Base-by-base conservation (phyloP, 2,329 filamentous ascomycete species). In the Penicillium sp. region DNA sequence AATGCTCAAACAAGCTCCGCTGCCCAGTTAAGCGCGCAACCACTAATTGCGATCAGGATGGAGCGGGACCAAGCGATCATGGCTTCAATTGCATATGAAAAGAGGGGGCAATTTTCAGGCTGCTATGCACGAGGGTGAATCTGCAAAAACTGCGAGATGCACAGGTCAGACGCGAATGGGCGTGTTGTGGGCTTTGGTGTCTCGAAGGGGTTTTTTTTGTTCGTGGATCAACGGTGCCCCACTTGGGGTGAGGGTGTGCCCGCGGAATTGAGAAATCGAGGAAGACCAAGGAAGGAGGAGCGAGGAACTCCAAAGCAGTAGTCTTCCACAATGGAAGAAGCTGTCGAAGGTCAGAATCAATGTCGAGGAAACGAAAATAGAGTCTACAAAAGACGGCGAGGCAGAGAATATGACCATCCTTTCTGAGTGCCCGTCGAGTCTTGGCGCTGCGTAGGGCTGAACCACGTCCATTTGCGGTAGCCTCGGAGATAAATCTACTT, bases 381-480 rank as follows among this genome's bases (percentile, higher is more conserved):
- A 28, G 22, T 22, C 14, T 28, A 47, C 25, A 64, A 62, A 37
- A 53, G 39, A 55, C 62, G 60, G 58, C 63, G 58, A 55, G 28
- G n/a, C 35, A 31, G 37, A 43, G 43, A 45, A 25, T 37, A 43
- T 14, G 45, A 5, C 5, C 28, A 38, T 45, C 22, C 12, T n/a
- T 5, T 20, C 20, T 20, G 20, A 20, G 20, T 20, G 20, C 20
- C 20, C 20, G 20, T 20, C 20, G 20, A 25, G 25, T 31, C 28
- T 31, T 55, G 39, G 55, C 55, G 58, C 54, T 39, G 50, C 25
- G 45, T 57, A 59, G 60, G 60, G 55, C 63, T 62, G 34, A n/a
- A 20, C 17, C 22, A 4, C 7, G 28, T 8, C 28, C 28, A 31
- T 31, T 31, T 31, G 28, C 7, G 28, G 28, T 31, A 31, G 28